Percentiles rank a stretch among this genome's conserved stretches.
These are phyloP conservation scores for Monosporascus cannonballus DNA, from an alignment of 2,329 filamentous ascomycete genomes.

Conservation along the genomic window DNA sequence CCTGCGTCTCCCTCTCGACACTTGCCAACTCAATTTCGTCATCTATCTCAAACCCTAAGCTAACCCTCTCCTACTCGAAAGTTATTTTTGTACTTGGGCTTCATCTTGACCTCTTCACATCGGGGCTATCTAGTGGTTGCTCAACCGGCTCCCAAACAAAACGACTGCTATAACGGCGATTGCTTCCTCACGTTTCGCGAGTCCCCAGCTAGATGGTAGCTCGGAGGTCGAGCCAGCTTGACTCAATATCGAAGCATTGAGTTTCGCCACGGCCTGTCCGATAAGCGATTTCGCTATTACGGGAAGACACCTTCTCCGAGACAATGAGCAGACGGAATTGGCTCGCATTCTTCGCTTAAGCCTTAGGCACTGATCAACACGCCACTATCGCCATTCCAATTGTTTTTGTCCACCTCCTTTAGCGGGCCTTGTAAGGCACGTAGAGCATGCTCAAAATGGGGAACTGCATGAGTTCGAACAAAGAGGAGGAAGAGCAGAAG, in stretches of 20 bases:
- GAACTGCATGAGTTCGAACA: constrained; percentile 82
- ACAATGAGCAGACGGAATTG: background rate
- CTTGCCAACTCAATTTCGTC: background rate
- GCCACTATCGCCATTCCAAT: background rate
- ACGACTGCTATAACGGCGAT: background rate
- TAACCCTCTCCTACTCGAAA: background rate
- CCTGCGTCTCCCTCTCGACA: background rate
- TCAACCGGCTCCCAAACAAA: background rate
- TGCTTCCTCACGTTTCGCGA: background rate
- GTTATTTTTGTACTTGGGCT: background rate
- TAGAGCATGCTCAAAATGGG: constrained; percentile 57
- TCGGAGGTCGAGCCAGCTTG: background rate
- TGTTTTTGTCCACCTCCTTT: constrained; percentile 1
- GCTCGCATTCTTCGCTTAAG: background rate
- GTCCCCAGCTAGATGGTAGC: background rate
- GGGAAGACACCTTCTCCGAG: background rate
- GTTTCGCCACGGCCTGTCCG: background rate
- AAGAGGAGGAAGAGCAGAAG: constrained; percentile 86
- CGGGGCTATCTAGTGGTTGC: background rate
- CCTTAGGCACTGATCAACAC: background rate
- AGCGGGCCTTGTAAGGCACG: constrained; percentile 6
- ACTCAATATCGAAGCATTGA: background rate
- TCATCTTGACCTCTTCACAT: background rate
- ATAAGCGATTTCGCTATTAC: background rate
- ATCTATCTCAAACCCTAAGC: background rate